Percentiles rank a stretch among this genome's conserved stretches.
Conservation (phyloP, 108 stramenopile species). For the Cyclotella baltica region DNA sequence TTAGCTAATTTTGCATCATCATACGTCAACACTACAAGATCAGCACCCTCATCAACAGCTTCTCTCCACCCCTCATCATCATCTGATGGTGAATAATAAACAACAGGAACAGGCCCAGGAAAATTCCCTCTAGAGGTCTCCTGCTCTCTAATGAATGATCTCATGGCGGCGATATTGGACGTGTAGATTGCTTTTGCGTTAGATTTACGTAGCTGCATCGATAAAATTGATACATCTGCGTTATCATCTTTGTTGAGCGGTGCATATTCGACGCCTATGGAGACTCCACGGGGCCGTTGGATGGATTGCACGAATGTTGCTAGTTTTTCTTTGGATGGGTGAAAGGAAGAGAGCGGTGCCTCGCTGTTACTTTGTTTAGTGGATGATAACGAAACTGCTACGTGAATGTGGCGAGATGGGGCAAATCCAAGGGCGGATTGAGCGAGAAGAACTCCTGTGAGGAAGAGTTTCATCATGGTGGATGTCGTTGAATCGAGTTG, state of each 20-base stretch:
- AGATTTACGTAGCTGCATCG: conserved; percentile 68
- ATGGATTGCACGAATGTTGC: conserved; percentile 16
- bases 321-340: conserved; percentile 20
- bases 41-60: conserved; percentile 47
- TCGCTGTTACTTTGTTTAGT: background rate
- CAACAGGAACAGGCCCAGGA: conserved; percentile 79
- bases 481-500: no score
- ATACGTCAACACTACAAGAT: conserved; percentile 37
- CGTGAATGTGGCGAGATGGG: background rate
- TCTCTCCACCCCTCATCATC: conserved; percentile 5
- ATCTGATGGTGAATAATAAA: conserved; percentile 39
- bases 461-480: no score
- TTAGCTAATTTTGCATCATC: background rate
- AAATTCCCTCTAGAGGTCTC: conserved; percentile 69
- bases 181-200: conserved; percentile 55
- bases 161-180: conserved; percentile 24
- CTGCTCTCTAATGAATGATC: conserved; percentile 59
- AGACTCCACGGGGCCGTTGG: conserved; percentile 29
- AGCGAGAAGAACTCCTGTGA: background rate
- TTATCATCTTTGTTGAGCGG: background rate
- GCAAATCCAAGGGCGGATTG: background rate
- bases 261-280: conserved; percentile 56
- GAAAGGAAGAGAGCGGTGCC: background rate
- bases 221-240: conserved; percentile 50
- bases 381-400: background rate